Evolutionary conservation across 768 basidiomycete species (phyloP).

Genomic region (Holtermanniella nyarrowii): DNA sequence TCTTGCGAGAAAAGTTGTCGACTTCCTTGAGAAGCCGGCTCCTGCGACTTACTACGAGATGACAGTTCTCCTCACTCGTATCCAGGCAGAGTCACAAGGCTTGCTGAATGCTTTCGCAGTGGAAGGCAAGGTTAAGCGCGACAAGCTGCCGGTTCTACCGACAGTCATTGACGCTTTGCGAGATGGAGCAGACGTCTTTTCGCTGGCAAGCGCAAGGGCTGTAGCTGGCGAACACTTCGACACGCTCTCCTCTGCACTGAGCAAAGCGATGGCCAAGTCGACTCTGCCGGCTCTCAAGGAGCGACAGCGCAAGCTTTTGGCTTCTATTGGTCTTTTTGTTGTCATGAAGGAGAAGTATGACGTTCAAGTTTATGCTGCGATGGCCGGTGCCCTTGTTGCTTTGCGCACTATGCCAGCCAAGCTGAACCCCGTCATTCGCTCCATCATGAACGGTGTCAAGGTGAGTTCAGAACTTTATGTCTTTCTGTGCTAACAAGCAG

Average conservation of each 20-base stretch:
- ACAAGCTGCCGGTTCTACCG: conserved; percentile 68
- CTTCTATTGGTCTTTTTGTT: conserved; percentile 65
- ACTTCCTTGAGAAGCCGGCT: conserved; percentile 62
- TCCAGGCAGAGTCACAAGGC: conserved; percentile 65
- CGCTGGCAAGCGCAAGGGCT: conserved; percentile 62
- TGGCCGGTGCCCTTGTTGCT: conserved; percentile 83
- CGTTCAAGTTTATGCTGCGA: conserved; percentile 72
- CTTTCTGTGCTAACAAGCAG: conserved; percentile 44
- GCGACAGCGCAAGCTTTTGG: conserved; percentile 57
- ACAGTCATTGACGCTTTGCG: conserved; percentile 66
- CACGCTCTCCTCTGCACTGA: conserved; percentile 62
- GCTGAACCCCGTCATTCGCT: conserved; percentile 90
- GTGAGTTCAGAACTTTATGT: conserved; percentile 43
- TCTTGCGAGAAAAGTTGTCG: conserved; percentile 57
- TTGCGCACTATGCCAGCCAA: conserved; percentile 79
- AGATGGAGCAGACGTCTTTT: conserved; percentile 57
- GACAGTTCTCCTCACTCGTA: conserved; percentile 65
- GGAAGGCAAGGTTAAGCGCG: conserved; percentile 77
- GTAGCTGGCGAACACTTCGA: conserved; percentile 63
- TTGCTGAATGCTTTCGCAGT: conserved; percentile 70
- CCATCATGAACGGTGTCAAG: conserved; percentile 96
- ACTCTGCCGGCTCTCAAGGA: conserved; percentile 65
- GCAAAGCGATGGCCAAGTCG: conserved; percentile 61
- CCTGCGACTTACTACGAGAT: conserved; percentile 85
- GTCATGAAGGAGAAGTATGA: conserved; percentile 79